These are phyloP conservation scores for Musa troglodytarum DNA, from an alignment of 176 grass and related monocot genomes.

Conservation along the genomic window DNA sequence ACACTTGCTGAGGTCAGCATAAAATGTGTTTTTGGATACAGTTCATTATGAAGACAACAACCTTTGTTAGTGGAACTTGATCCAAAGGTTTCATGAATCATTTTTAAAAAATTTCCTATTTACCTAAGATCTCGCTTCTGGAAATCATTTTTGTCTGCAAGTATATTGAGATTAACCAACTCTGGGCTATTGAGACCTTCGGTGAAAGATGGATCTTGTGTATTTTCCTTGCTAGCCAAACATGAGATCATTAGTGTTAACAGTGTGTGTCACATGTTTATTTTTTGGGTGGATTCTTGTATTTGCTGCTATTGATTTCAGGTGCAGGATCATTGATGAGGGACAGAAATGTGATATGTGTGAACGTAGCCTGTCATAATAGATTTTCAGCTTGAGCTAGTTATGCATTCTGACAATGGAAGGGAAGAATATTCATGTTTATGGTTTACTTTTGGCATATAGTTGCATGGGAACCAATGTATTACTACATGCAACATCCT, in stretches of 20 bases:
- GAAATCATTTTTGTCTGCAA: background rate
- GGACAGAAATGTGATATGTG: background rate
- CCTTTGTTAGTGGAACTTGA: background rate
- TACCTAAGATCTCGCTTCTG: background rate
- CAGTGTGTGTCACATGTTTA: background rate
- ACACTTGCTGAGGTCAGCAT: conserved; percentile 72
- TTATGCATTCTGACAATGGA: background rate
- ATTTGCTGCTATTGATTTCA: background rate
- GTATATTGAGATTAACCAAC: background rate
- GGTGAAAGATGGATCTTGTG: background rate
- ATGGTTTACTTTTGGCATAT: background rate
- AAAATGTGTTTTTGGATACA: background rate
- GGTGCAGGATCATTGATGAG: background rate
- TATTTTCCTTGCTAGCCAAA: background rate
- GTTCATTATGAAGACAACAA: background rate
- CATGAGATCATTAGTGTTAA: background rate
- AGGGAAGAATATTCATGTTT: background rate
- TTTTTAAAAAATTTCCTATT: background rate
- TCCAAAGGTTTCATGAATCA: background rate
- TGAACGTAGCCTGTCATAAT: background rate
- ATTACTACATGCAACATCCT: background rate
- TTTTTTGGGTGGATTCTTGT: too few species aligned
- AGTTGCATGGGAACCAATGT: background rate
- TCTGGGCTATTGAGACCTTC: background rate
- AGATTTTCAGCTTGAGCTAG: background rate